These are phyloP conservation scores for Erodium texanum DNA, from an alignment of 441 rosid genomes.

Conservation along the genomic window DNA sequence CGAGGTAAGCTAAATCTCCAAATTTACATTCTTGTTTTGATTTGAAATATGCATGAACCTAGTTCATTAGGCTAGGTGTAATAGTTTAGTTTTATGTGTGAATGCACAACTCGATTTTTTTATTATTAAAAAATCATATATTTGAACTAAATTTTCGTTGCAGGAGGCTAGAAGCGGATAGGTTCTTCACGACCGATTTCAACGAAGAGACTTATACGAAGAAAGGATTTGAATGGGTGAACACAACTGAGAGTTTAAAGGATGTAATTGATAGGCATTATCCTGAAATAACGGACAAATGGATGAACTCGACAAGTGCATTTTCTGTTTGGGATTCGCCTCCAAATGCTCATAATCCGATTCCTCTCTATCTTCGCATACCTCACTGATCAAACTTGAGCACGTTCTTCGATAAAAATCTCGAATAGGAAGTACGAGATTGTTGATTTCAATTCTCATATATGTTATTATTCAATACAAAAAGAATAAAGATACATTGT, in stretches of 20 bases:
- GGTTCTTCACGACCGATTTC: constrained; percentile 57
- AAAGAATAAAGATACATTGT: too few species aligned
- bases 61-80: too few species aligned
- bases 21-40: too few species aligned
- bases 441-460: too few species aligned
- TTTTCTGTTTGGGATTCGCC: constrained; percentile 64
- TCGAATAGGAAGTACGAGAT: too few species aligned
- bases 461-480: too few species aligned
- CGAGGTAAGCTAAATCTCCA: not conserved
- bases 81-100: too few species aligned
- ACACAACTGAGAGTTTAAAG: constrained; percentile 43
- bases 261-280: constrained; percentile 58
- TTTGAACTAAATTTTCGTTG: not conserved
- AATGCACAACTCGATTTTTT: too few species aligned
- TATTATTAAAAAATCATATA: too few species aligned
- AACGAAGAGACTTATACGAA: constrained; percentile 43
- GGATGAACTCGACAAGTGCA: constrained; percentile 57
- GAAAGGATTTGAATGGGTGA: constrained; percentile 63
- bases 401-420: not conserved
- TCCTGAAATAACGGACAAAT: constrained; percentile 40
- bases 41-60: too few species aligned
- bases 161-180: constrained; percentile 66
- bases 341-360: constrained; percentile 18
- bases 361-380: constrained; percentile 53
- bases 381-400: constrained; percentile 9